A percentile compares a stretch with the other conserved stretches of the same genome.
These are phyloP conservation scores for Solanum hybrid DNA, from an alignment of 305 asterid species.

Conservation along the genomic window DNA sequence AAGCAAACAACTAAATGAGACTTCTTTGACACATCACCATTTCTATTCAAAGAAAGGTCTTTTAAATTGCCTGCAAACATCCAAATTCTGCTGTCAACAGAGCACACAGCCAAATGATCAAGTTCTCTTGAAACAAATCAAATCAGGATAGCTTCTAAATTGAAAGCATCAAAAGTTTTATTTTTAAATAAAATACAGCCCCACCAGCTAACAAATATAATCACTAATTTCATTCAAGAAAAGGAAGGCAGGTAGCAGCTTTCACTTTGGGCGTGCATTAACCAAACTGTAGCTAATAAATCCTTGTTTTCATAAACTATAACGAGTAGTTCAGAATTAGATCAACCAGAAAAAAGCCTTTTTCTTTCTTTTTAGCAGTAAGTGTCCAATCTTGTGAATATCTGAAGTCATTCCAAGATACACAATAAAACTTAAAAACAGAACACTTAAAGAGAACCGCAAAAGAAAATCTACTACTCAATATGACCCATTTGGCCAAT, in stretches of 20 bases:
- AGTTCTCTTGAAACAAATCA: background rate
- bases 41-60: conserved; percentile 34
- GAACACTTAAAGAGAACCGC: background rate
- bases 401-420: background rate
- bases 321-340: background rate
- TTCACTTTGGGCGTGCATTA: background rate
- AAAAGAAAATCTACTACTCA: background rate
- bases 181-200: background rate
- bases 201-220: background rate
- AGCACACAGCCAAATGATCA: background rate
- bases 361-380: background rate
- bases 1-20: conserved; percentile 61
- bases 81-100: background rate
- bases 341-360: background rate
- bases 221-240: background rate
- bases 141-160: background rate
- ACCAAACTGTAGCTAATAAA: background rate
- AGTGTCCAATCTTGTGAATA: background rate
- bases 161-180: background rate
- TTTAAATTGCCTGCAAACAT: conserved; percentile 37
- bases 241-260: background rate
- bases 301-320: background rate
- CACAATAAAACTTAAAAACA: background rate
- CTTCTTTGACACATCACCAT: conserved; percentile 22
- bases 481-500: background rate